Conservation (phyloP, 345 rosid species). For the Euphorbia peplus region DNA sequence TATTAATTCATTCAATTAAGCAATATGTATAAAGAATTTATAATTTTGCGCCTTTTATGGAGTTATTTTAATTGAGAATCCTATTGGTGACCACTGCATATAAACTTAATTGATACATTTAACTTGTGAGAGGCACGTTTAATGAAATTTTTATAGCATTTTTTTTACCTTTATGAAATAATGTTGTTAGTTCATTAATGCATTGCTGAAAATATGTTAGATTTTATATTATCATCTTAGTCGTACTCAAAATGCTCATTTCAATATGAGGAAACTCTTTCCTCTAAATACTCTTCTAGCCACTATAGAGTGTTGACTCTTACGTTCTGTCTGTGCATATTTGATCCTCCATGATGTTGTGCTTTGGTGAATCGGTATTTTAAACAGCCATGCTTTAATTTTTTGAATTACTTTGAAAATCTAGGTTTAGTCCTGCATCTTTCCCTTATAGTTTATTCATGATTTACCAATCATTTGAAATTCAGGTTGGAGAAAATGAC, state of each 20-base stretch:
- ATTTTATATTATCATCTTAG: neutral
- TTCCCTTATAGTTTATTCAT: neutral
- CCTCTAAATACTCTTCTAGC: neutral
- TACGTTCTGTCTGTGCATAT: neutral
- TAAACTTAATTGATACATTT: neutral
- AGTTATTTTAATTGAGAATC: neutral
- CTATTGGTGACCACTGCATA: neutral
- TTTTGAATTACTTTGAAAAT: neutral
- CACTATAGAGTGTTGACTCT: slow-evolving; percentile 1
- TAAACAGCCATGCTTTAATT: neutral
- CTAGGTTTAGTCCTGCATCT: neutral
- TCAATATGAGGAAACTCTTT: neutral
- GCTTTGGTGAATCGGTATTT: neutral
- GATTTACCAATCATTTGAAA: neutral
- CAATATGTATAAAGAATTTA: neutral
- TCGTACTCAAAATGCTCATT: neutral
- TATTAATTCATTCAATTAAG: neutral
- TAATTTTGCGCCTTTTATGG: neutral
- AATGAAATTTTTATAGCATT: neutral
- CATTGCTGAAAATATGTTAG: neutral
- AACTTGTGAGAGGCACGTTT: neutral
- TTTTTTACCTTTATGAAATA: neutral
- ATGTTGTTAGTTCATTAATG: neutral
- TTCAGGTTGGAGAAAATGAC: slow-evolving; percentile 71
- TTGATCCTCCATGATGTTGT: neutral